Conservation (phyloP, 2,329 filamentous ascomycete genomes). For the Penicillium sp. region DNA sequence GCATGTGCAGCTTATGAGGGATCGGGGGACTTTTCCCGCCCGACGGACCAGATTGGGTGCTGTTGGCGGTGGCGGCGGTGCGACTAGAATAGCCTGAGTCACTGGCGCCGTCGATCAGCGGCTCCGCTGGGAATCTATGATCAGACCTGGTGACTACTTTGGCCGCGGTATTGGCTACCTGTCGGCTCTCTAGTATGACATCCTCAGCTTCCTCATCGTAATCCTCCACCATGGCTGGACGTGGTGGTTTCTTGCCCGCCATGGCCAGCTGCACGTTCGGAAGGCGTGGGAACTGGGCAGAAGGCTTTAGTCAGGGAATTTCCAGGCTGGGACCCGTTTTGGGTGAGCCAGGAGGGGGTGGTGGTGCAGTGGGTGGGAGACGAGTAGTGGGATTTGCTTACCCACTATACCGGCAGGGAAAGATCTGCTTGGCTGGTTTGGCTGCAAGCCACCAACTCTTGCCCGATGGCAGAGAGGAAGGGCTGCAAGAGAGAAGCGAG, state of each 20-base stretch:
- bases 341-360: conserved; percentile 16
- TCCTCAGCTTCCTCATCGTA: conserved; percentile 54
- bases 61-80: conserved; percentile 58
- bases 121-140: conserved; percentile 37
- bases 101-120: conserved; percentile 55
- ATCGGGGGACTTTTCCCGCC: conserved; percentile 42
- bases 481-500: background rate
- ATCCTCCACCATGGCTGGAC: conserved; percentile 35
- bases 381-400: conserved; percentile 1
- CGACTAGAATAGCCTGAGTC: conserved; percentile 68
- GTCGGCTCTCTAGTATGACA: conserved; percentile 51
- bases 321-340: conserved; percentile 27
- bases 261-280: conserved; percentile 37
- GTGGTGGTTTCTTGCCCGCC: conserved; percentile 41
- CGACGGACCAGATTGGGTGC: conserved; percentile 55
- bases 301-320: conserved; percentile 29
- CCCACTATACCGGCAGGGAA: conserved; percentile 5
- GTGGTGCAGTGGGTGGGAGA: background rate
- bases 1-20: conserved; percentile 43
- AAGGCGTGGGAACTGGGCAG: conserved; percentile 32
- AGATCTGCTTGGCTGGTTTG: conserved; percentile 19
- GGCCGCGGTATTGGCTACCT: conserved; percentile 45
- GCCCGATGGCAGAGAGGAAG: conserved; percentile 1
- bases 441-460: conserved; percentile 26
- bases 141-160: conserved; percentile 55